Percentiles rank a stretch among this genome's conserved stretches.
These are phyloP conservation scores for Monascus ruber DNA, from an alignment of 2,329 filamentous ascomycete species.

Conservation along the genomic window DNA sequence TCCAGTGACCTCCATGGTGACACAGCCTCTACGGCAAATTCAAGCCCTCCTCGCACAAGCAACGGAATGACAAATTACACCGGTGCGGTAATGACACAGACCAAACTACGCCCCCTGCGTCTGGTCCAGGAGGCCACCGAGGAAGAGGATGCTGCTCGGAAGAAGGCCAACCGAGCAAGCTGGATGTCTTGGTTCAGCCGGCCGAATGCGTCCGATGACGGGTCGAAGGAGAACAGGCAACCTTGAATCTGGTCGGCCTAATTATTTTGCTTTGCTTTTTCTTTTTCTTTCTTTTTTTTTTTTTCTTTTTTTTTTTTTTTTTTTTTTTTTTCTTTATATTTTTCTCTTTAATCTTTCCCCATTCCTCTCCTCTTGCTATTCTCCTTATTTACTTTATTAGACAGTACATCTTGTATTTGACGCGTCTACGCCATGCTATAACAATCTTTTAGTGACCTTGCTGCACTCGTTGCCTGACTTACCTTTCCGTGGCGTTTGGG, in stretches of 20 bases:
- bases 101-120: conserved; percentile 73
- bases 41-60: conserved; percentile 50
- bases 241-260: background rate
- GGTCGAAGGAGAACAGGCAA: conserved; percentile 1
- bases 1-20: conserved; percentile 38
- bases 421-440: conserved; percentile 1
- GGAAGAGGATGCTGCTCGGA: conserved; percentile 34
- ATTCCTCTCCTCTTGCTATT: background rate
- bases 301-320: background rate
- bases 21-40: conserved; percentile 34
- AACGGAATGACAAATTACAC: conserved; percentile 60
- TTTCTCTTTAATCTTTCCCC: background rate
- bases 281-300: background rate
- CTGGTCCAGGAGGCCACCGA: conserved; percentile 61
- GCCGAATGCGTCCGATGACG: conserved; percentile 15
- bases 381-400: conserved; percentile 1
- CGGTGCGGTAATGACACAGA: conserved; percentile 49
- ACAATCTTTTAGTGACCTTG: background rate
- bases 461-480: background rate
- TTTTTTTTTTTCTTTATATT: background rate
- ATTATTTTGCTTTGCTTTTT: background rate
- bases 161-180: conserved; percentile 35
- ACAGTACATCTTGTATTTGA: conserved; percentile 13
- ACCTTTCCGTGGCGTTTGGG: conserved; percentile 1
- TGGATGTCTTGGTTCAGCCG: conserved; percentile 39